Evolutionary conservation across 345 rosid genomes (phyloP).

Genomic region (Eucalyptus regnans): DNA sequence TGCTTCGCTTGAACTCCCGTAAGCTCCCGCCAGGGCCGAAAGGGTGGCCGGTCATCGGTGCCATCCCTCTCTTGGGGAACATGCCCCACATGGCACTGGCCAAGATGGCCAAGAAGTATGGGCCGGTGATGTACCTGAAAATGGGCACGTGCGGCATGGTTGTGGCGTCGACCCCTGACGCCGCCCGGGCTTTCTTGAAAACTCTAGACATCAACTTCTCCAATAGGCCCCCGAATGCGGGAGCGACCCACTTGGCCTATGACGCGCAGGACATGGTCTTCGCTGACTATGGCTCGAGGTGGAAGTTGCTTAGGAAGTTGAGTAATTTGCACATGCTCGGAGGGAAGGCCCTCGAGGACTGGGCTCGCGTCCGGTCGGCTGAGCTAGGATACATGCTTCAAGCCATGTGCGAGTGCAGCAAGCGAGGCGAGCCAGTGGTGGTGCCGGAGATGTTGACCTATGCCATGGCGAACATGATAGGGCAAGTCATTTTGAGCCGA

Average conservation of each 20-base stretch:
- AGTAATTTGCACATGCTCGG: constrained; percentile 58
- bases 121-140: constrained; percentile 43
- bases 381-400: constrained; percentile 45
- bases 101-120: constrained; percentile 35
- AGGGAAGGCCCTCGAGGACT: constrained; percentile 43
- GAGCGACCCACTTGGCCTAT: constrained; percentile 52
- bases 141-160: constrained; percentile 45
- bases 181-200: constrained; percentile 49
- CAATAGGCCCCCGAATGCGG: constrained; percentile 48
- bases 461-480: constrained; percentile 56
- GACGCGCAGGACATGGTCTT: constrained; percentile 55
- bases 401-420: constrained; percentile 27
- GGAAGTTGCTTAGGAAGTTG: constrained; percentile 43
- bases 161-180: constrained; percentile 48
- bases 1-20: not conserved
- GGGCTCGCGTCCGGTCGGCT: constrained; percentile 16
- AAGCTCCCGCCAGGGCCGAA: constrained; percentile 40
- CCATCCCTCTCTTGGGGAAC: constrained; percentile 34
- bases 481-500: constrained; percentile 41
- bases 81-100: constrained; percentile 50
- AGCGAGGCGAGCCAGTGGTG: constrained; percentile 17
- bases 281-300: constrained; percentile 41
- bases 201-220: constrained; percentile 47
- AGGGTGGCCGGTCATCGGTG: constrained; percentile 51
- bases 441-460: constrained; percentile 37